Percentiles rank a stretch among this genome's conserved stretches.
Evolutionary conservation across 768 basidiomycete species (phyloP).

Genomic region (Coprinellus micaceus): DNA sequence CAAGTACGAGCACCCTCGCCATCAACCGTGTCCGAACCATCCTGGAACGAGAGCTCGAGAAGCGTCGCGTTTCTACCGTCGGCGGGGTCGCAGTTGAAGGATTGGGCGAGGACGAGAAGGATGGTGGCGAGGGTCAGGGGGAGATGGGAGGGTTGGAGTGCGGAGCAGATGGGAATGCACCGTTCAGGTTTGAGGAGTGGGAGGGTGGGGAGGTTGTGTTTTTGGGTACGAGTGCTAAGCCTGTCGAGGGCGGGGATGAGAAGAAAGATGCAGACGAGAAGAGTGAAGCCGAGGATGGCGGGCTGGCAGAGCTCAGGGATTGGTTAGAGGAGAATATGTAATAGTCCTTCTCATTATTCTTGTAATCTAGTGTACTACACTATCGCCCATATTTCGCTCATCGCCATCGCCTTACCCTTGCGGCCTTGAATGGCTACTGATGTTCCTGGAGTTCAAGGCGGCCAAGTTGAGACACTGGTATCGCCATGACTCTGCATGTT

Average conservation of each 20-base stretch:
- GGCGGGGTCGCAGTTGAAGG: conserved; percentile 70
- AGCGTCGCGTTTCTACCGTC: conserved; percentile 59
- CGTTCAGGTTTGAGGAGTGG: conserved; percentile 78
- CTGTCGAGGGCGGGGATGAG: too few species aligned
- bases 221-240: conserved; percentile 51
- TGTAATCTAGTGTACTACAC: too few species aligned
- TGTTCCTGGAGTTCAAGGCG: too few species aligned
- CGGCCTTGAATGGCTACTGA: too few species aligned
- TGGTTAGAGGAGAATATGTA: conserved; percentile 48
- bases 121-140: conserved; percentile 46
- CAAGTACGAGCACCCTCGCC: conserved; percentile 44
- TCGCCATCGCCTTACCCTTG: too few species aligned
- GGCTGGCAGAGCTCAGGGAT: conserved; percentile 40
- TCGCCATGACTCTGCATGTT: too few species aligned
- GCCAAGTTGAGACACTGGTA: too few species aligned
- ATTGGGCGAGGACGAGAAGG: conserved; percentile 67
- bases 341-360: too few species aligned
- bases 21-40: conserved; percentile 70
- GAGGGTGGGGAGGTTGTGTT: conserved; percentile 79
- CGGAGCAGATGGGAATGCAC: conserved; percentile 43
- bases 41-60: conserved; percentile 82
- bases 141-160: conserved; percentile 78
- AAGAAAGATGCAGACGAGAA: conserved; percentile 18
- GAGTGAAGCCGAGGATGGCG: conserved; percentile 39
- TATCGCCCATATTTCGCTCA: too few species aligned